A percentile compares a stretch with the other conserved stretches of the same genome.
These are phyloP conservation scores for Racocetra persica DNA, from an alignment of 371 early-diverging fungal genomes.

Conservation along the genomic window DNA sequence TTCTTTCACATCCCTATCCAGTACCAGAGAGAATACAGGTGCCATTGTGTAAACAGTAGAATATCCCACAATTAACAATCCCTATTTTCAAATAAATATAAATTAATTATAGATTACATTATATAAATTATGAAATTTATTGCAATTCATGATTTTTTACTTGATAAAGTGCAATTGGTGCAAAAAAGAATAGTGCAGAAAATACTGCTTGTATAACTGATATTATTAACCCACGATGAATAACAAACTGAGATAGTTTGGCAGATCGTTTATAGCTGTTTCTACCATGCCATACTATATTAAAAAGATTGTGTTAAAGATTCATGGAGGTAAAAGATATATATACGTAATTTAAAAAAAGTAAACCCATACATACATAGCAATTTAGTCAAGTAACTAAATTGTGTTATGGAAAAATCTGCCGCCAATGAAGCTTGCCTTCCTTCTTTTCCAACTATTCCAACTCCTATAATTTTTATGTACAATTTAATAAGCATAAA, in stretches of 20 bases:
- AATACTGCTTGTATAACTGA: conserved; percentile 99
- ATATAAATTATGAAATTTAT: not conserved
- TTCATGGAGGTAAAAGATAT: too few relatives aligned
- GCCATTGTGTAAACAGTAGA: conserved; percentile 97
- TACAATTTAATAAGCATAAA: not conserved
- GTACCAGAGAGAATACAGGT: conserved; percentile 96
- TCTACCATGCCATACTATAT: conserved; percentile 94
- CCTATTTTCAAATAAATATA: conserved; percentile 32
- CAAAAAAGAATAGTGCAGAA: conserved; percentile 97
- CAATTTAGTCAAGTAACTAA: conserved; percentile 86
- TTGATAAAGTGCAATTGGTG: conserved; percentile 97
- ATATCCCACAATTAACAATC: conserved; percentile 76
- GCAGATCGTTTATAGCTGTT: conserved; percentile 95
- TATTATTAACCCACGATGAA: conserved; percentile 98
- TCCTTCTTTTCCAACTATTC: conserved; percentile 99
- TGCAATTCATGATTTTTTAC: conserved; percentile 46
- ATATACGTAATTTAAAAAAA: too few relatives aligned
- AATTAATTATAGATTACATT: not conserved
- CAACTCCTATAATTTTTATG: conserved; percentile 64
- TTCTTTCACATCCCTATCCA: conserved; percentile 92
- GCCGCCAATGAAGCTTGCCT: conserved; percentile 97
- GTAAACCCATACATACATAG: conserved; percentile 58
- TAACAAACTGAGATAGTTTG: conserved; percentile 97
- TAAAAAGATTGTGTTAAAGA: not conserved
- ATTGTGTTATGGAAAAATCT: conserved; percentile 96